Evolutionary conservation across 768 basidiomycete genomes (phyloP), one percentile per base, ranked within the genome.

Genomic region (Tylopilus plumbeoviolaceoides): DNA sequence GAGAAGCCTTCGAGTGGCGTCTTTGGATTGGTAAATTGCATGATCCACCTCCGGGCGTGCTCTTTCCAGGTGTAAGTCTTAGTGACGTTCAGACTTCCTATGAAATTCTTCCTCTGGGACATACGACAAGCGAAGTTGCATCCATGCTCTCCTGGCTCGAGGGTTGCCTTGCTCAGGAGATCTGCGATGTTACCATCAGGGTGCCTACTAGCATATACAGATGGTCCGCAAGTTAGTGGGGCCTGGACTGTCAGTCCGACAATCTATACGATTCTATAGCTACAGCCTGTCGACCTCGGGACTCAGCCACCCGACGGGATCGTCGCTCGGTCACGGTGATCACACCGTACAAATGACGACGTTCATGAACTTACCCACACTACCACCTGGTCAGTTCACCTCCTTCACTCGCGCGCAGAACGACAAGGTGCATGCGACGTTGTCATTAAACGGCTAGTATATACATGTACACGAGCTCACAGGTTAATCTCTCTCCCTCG

Each of bases 1-100:
- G 92, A 21, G 83, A 85, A 65, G 85, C 91, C 8, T 79, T 95
- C 18, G 85, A 85, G 55, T 95, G 91, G 90, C 81, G 89, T n/a
- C 81, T 95, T 21, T 94, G 91, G 90, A 89, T 95, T 38, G 91
- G 91, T 51, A 91, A 91, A 70, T 72, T 75, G 61, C 71, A 72
- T 48, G 64, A 51, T 62, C 78, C 44, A 48, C 54, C 57, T 50
- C 60, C 18, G 43, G 55, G 62, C 75, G 80, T 48, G 51, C 75
- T 3, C 66, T 85, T 21, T 64, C 68, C 30, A 73, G 83, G 58
- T 73, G 75, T 21, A 79, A 85, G 59, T n/a, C n/a, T n/a, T n/a
- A 64, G 66, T 4, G 64, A 67, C 62, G 70, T 58, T 52, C 74
- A 43, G 15, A 27, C n/a, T 55, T 1, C 36, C 55, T n/a, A n/a